Base-by-base conservation (phyloP, 2,329 filamentous ascomycete genomes). In the Aspergillus transmontanensis region DNA sequence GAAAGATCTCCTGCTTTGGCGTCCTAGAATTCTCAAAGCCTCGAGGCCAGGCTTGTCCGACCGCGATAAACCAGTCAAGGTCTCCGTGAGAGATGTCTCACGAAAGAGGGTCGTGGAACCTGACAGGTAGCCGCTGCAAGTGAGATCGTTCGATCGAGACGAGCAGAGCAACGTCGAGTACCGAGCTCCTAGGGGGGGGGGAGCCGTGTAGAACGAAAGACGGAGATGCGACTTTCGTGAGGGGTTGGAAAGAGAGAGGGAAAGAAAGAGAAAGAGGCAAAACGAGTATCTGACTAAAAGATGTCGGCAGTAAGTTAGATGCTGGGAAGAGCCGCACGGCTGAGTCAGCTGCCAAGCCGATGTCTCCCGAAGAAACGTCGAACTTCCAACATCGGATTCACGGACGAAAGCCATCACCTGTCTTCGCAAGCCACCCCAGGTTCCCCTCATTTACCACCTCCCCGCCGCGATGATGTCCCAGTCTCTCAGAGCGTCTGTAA, bases 401-500 rank as follows among this genome's bases (percentile, higher is more conserved):
- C 62, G 63, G 48, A 64, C 48, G 63, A 66, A 66, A 68, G 64
- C 65, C 68, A 64, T 62, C 32, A 43, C 63, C 59, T 65, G 57
- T 65, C 59, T 59, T 69, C 64, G 59, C 65, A 67, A 63, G 60
- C 55, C 68, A 70, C 68, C 64, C 63, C 61, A 62, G 60, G 59
- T 66, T 64, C 67, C 69, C 68, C 66, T 73, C 72, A 71, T 69
- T 68, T 60, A 69, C 68, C 67, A 68, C 63, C 59, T n/a, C 39
- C 43, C 68, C 73, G 71, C 73, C 75, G 78, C 71, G 78, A 87
- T 87, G 85, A 81, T 87, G 80, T 85, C 84, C 75, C 85, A 87
- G 79, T 84, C 86, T 77, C 80, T 87, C 79, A 84, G 85, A 81
- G 83, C 84, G 75, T 86, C 85, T 78, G 86, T 88, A 81, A 74